Conservation (phyloP, 306 rosid genomes). For the Erythrophleum fordii region DNA sequence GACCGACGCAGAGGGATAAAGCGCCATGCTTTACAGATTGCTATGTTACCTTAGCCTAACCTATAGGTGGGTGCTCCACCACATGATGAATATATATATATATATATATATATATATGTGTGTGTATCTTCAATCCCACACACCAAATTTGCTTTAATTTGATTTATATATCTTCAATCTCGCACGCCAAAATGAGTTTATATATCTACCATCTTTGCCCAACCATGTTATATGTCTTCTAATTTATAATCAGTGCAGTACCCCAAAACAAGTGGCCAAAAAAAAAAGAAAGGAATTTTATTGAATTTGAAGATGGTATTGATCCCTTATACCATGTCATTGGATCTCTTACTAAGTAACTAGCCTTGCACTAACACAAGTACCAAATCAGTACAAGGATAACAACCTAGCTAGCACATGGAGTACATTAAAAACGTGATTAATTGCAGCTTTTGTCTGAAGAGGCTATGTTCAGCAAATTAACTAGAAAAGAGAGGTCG, state of each 20-base stretch:
- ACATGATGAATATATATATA: neutral
- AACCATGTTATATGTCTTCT: too few species aligned
- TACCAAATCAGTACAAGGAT: neutral
- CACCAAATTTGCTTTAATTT: too few species aligned
- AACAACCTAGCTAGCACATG: neutral
- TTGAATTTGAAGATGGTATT: too few species aligned
- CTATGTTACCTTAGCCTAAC: conserved; percentile 11
- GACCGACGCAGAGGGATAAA: conserved; percentile 6
- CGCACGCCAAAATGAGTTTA: too few species aligned
- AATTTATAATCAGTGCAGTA: too few species aligned
- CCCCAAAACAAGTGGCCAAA: too few species aligned
- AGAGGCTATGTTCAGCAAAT: neutral
- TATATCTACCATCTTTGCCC: too few species aligned
- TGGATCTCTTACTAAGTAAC: neutral
- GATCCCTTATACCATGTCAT: neutral
- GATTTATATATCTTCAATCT: too few species aligned
- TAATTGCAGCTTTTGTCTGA: neutral
- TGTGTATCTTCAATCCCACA: too few species aligned
- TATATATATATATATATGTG: too few species aligned
- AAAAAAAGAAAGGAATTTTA: too few species aligned
- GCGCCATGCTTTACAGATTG: conserved; percentile 29
- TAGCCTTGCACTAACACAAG: neutral
- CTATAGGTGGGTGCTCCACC: neutral
- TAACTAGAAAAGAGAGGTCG: neutral
- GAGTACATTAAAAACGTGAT: neutral